Evolutionary conservation across 2,329 filamentous ascomycete species (phyloP).

Genomic region (Pseudocercospora musae): DNA sequence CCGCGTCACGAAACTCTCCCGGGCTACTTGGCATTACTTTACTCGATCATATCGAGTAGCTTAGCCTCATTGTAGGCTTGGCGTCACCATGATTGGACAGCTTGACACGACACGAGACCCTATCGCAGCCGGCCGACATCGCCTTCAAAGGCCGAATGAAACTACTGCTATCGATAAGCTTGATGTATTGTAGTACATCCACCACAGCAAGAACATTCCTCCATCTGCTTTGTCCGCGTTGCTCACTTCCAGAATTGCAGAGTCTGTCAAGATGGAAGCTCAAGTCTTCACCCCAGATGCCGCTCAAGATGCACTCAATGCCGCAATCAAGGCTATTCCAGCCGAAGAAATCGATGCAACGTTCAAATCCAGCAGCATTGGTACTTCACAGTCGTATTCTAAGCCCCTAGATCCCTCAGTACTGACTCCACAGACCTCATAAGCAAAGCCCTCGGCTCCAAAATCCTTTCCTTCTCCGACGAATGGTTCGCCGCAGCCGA

Average conservation of each 20-base stretch:
- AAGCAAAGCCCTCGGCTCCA: slow-evolving; percentile 50
- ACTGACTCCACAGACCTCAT: slow-evolving; percentile 46
- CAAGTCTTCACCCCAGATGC: slow-evolving; percentile 34
- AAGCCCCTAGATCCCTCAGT: not conserved
- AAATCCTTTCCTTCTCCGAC: slow-evolving; percentile 55
- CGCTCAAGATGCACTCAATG: slow-evolving; percentile 29
- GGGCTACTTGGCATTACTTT: not conserved
- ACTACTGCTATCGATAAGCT: slow-evolving; percentile 1
- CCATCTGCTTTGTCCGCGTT: not conserved
- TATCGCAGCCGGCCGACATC: slow-evolving; percentile 6
- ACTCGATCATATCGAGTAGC: slow-evolving; percentile 10
- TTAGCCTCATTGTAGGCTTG: not conserved
- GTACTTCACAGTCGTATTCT: slow-evolving; percentile 26
- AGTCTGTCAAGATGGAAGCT: slow-evolving; percentile 24
- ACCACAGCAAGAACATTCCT: not conserved
- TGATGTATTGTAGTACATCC: not conserved
- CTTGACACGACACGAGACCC: not conserved
- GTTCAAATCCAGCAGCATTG: slow-evolving; percentile 55
- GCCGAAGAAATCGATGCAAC: slow-evolving; percentile 51
- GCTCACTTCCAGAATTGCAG: not conserved
- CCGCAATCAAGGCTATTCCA: slow-evolving; percentile 38
- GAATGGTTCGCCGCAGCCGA: slow-evolving; percentile 60
- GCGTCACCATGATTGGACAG: slow-evolving; percentile 1
- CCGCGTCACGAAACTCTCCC: not conserved
- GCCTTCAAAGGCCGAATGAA: not conserved